A percentile compares a stretch with the other conserved stretches of the same genome.
phyloP scores from a whole-genome alignment of 2,329 filamentous ascomycete species.

The Hysterium pulicare region DNA sequence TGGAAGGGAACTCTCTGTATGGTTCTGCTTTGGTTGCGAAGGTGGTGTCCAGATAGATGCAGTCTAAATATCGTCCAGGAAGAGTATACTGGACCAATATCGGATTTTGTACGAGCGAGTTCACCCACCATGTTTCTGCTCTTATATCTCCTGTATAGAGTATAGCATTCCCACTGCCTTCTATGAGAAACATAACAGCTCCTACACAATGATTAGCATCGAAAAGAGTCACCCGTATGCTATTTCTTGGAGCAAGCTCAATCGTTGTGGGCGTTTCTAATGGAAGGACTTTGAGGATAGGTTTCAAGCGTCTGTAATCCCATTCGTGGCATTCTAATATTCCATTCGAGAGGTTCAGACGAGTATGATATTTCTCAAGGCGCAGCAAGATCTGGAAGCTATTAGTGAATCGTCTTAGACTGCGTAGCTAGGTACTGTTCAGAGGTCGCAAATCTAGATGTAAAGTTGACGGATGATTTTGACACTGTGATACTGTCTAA shows the following conservation, averaged over 20 bases:
- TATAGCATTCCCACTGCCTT: slow-evolving; percentile 67
- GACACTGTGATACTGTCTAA: too few species aligned
- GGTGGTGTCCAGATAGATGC: slow-evolving; percentile 86
- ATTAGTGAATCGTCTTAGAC: not conserved
- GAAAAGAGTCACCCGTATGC: slow-evolving; percentile 78
- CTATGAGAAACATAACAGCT: slow-evolving; percentile 88
- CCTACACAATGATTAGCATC: slow-evolving; percentile 92
- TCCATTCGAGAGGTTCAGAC: slow-evolving; percentile 76
- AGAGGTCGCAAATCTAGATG: not conserved
- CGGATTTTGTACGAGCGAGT: slow-evolving; percentile 67
- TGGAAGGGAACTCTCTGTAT: slow-evolving; percentile 55
- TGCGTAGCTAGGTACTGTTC: slow-evolving; percentile 8
- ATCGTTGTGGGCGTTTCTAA: slow-evolving; percentile 74
- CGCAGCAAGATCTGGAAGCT: slow-evolving; percentile 62
- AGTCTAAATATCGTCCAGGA: slow-evolving; percentile 57
- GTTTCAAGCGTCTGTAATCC: slow-evolving; percentile 73
- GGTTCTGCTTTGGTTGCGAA: slow-evolving; percentile 56
- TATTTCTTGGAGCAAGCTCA: slow-evolving; percentile 65
- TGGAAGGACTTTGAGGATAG: slow-evolving; percentile 73
- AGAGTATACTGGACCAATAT: slow-evolving; percentile 68
- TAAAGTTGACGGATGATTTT: too few species aligned
- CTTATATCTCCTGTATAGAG: slow-evolving; percentile 89
- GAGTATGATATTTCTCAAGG: slow-evolving; percentile 73
- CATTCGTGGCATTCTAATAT: slow-evolving; percentile 71
- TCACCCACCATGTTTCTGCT: slow-evolving; percentile 83